Evolutionary conservation across 805 yeast species (phyloP).

Genomic region (Wickerhamiella musiphila): DNA sequence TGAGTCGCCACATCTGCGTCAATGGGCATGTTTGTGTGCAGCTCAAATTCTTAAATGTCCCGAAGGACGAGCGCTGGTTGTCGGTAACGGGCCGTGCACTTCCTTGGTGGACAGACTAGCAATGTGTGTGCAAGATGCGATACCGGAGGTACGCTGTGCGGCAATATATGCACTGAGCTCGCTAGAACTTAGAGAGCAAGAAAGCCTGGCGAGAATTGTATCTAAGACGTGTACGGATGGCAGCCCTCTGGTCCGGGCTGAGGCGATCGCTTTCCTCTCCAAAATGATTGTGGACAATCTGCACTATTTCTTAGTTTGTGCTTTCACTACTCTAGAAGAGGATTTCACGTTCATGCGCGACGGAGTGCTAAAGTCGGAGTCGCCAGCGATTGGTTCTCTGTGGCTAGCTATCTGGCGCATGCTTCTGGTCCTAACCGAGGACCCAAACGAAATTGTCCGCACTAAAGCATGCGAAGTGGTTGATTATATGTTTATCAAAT

Average conservation of each 20-base stretch:
- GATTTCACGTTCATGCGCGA: constrained; percentile 45
- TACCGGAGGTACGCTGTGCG: constrained; percentile 88
- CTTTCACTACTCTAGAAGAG: constrained; percentile 68
- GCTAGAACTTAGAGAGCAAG: constrained; percentile 15
- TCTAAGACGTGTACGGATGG: constrained; percentile 56
- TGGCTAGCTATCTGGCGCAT: constrained; percentile 82
- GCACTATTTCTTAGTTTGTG: constrained; percentile 67
- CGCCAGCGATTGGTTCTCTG: constrained; percentile 76
- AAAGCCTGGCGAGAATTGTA: too few species aligned
- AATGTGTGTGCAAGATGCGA: constrained; percentile 58
- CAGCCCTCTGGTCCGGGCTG: constrained; percentile 74
- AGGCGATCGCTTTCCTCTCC: constrained; percentile 61
- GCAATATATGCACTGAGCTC: constrained; percentile 56
- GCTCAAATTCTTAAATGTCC: constrained; percentile 30
- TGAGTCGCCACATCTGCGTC: constrained; percentile 73
- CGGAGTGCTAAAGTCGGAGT: constrained; percentile 44
- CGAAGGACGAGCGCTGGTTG: constrained; percentile 27
- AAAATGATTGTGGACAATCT: constrained; percentile 52
- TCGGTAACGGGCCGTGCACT: too few species aligned
- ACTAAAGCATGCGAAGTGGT: constrained; percentile 55
- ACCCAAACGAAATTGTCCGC: constrained; percentile 71
- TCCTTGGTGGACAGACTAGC: neutral
- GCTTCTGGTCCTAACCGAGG: constrained; percentile 60
- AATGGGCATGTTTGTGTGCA: constrained; percentile 74
- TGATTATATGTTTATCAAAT: constrained; percentile 48